Base-by-base conservation (phyloP, 768 basidiomycete species). In the Tricholoma terreum region DNA sequence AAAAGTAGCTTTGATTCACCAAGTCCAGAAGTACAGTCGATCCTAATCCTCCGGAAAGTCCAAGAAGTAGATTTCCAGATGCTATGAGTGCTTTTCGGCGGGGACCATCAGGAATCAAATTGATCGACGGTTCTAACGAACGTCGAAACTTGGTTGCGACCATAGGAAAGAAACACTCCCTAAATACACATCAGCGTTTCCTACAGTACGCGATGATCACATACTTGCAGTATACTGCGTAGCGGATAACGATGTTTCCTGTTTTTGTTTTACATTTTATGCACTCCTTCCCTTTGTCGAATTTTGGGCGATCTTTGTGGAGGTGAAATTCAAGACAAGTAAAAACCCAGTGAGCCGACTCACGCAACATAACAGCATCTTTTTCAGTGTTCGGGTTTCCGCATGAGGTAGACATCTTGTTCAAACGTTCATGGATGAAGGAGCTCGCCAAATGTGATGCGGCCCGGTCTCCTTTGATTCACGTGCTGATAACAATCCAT, bases 141-240 rank as follows among this genome's bases (percentile, higher is more conserved):
- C 82, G 79, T 50, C 83, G 80, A 67, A 92, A 90, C 63, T 87
- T 89, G 57, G 76, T 70, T 8, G 77, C 76, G 4, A 89, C 73
- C 19, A 87, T 75, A 4, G 84, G 81, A 36, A 79, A 75, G 69
- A 92, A 90, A 64, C 90, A 92, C 4, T 76, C 80, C 70, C 86
- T 87, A 30, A 17, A 36, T n/a, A 31, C 48, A 42, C 45, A 43
- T 38, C 24, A 54, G 42, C 24, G 19, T 50, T 36, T 24, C 45
- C 1, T 11, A 33, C 17, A 17, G 31, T 36, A 10, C 56, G n/a
- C 17, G n/a, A n/a, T n/a, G 49, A 34, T 27, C 57, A 61, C 79
- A 63, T 64, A 90, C 90, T 84, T 90, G 89, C 91, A 93, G 66
- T 92, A 93, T 17, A 90, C 87, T 12, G 87, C 84, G 67, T 92